Conservation (phyloP, 1,284 basidiomycete species). For the Boletellus sp. region DNA sequence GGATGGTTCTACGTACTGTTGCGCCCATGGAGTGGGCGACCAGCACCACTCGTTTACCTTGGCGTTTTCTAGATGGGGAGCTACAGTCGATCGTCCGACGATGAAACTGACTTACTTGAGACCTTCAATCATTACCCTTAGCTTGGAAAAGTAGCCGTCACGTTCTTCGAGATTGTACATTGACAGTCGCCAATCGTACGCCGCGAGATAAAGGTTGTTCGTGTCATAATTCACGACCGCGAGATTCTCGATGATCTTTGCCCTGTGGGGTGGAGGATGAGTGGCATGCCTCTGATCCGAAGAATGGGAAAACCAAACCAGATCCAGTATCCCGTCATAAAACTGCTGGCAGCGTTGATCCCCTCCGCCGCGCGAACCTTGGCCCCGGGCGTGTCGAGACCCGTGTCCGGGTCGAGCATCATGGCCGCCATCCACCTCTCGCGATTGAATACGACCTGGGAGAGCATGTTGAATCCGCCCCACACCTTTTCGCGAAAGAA, state of each 20-base stretch:
- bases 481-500: slow-evolving; percentile 86
- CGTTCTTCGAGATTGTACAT: slow-evolving; percentile 89
- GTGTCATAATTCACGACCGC: slow-evolving; percentile 90
- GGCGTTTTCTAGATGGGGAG: slow-evolving; percentile 49
- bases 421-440: slow-evolving; percentile 88
- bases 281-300: not conserved
- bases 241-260: slow-evolving; percentile 91
- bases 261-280: slow-evolving; percentile 42
- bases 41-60: slow-evolving; percentile 82
- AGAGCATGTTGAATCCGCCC: slow-evolving; percentile 86
- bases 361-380: slow-evolving; percentile 93
- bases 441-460: slow-evolving; percentile 82
- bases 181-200: slow-evolving; percentile 92
- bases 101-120: slow-evolving; percentile 54
- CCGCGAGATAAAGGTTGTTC: slow-evolving; percentile 83
- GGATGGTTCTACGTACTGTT: slow-evolving; percentile 47
- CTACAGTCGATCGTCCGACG: not conserved
- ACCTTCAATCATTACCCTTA: slow-evolving; percentile 84
- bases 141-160: slow-evolving; percentile 88
- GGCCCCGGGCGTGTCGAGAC: slow-evolving; percentile 85
- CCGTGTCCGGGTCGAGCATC: slow-evolving; percentile 88
- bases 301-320: slow-evolving; percentile 49
- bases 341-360: slow-evolving; percentile 85
- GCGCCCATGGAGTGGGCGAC: slow-evolving; percentile 90
- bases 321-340: slow-evolving; percentile 94